Conservation (phyloP, 257 asterid species). For the Nicotiana obtusifolia region DNA sequence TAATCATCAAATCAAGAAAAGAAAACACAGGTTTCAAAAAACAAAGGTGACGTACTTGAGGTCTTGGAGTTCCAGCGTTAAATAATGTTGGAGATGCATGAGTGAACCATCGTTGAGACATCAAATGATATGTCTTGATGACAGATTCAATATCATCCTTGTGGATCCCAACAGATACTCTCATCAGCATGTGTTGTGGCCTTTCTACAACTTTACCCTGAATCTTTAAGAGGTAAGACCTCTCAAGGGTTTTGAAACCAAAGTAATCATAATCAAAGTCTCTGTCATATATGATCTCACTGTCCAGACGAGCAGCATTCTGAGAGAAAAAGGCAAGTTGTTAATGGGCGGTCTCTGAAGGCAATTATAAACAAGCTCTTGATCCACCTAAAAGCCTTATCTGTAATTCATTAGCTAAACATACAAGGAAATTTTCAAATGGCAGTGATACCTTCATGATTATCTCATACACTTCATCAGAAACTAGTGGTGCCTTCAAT, state of each 20-base stretch:
- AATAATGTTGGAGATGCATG: slow-evolving; percentile 98
- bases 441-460: slow-evolving; percentile 62
- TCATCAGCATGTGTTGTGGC: slow-evolving; percentile 97
- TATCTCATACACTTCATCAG: slow-evolving; percentile 79
- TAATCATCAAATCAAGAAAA: not conserved
- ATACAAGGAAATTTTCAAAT: not conserved
- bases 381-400: not conserved
- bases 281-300: slow-evolving; percentile 91
- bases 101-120: slow-evolving; percentile 95
- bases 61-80: slow-evolving; percentile 96
- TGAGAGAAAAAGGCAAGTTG: slow-evolving; percentile 23
- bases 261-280: slow-evolving; percentile 92
- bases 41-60: slow-evolving; percentile 51
- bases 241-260: slow-evolving; percentile 92
- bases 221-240: slow-evolving; percentile 79
- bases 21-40: not conserved
- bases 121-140: slow-evolving; percentile 71
- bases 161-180: slow-evolving; percentile 95
- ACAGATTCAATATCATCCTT: slow-evolving; percentile 75
- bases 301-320: slow-evolving; percentile 80
- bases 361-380: not conserved
- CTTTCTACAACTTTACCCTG: slow-evolving; percentile 90
- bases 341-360: not conserved
- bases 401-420: not conserved
- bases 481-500: slow-evolving; percentile 66